Conservation (phyloP, 1,284 basidiomycete genomes). For the Coriolopsis trogii region DNA sequence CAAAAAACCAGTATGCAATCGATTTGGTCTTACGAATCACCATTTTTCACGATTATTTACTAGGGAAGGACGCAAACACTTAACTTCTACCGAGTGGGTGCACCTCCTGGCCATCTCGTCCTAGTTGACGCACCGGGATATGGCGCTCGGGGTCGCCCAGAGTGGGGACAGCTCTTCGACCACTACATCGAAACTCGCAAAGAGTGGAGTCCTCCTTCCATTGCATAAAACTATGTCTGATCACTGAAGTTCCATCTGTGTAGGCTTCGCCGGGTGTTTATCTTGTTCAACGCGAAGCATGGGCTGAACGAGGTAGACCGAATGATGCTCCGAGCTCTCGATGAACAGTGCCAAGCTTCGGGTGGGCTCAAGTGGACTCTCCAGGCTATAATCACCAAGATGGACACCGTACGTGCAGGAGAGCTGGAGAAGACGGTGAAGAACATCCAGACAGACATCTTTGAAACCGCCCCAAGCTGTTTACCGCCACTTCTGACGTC, state of each 20-base stretch:
- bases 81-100: slow-evolving; percentile 71
- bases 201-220: slow-evolving; percentile 43
- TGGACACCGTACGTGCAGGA: slow-evolving; percentile 49
- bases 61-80: slow-evolving; percentile 72
- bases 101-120: slow-evolving; percentile 55
- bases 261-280: slow-evolving; percentile 70
- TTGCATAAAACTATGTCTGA: neutral
- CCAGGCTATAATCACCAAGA: slow-evolving; percentile 74
- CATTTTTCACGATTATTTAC: too few relatives aligned
- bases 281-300: slow-evolving; percentile 70
- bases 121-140: slow-evolving; percentile 81
- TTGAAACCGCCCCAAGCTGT: slow-evolving; percentile 59
- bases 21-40: slow-evolving; percentile 1
- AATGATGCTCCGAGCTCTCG: slow-evolving; percentile 61
- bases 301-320: slow-evolving; percentile 57
- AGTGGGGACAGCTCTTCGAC: slow-evolving; percentile 74
- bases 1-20: slow-evolving; percentile 60
- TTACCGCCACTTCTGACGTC: slow-evolving; percentile 65
- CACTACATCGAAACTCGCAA: slow-evolving; percentile 60
- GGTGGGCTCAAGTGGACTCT: slow-evolving; percentile 53
- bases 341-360: slow-evolving; percentile 39
- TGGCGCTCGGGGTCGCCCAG: slow-evolving; percentile 67
- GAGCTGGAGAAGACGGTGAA: slow-evolving; percentile 36
- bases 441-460: slow-evolving; percentile 42
- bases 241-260: neutral